Evolutionary conservation across 306 rosid genomes (phyloP).

Genomic region (Vachellia pachyceras): DNA sequence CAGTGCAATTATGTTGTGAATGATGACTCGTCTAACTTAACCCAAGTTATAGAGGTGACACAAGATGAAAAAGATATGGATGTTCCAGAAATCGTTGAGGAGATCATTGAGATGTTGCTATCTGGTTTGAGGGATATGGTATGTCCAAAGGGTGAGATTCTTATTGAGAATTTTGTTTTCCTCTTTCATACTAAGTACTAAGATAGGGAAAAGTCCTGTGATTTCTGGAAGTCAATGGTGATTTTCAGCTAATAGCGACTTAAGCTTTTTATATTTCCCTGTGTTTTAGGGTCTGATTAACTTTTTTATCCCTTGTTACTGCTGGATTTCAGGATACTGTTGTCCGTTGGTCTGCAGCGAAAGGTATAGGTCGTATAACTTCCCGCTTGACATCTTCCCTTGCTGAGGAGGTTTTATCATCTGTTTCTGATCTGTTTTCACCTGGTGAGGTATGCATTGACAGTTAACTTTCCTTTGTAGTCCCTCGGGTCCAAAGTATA

Average conservation of each 20-base stretch:
- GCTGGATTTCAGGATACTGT: conserved; percentile 77
- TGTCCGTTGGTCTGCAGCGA: conserved; percentile 99
- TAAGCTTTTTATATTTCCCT: conserved; percentile 32
- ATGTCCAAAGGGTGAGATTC: conserved; percentile 59
- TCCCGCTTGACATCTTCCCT: conserved; percentile 81
- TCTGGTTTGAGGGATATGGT: conserved; percentile 95
- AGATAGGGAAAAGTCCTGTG: conserved; percentile 20
- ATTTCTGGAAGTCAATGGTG: conserved; percentile 30
- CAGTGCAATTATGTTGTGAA: conserved; percentile 46
- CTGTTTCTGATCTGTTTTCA: conserved; percentile 90
- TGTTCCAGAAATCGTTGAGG: conserved; percentile 90
- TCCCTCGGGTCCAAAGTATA: too few species aligned
- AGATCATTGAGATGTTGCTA: conserved; percentile 91
- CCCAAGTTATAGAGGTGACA: conserved; percentile 43
- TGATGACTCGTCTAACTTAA: conserved; percentile 41
- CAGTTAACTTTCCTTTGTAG: conserved; percentile 33
- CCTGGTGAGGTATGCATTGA: conserved; percentile 77
- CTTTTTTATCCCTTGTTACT: conserved; percentile 24
- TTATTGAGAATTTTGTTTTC: conserved; percentile 43
- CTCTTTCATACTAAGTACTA: conserved; percentile 25
- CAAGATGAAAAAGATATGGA: conserved; percentile 91
- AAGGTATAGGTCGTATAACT: conserved; percentile 91
- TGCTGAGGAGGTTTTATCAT: conserved; percentile 87
- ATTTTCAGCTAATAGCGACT: conserved; percentile 23
- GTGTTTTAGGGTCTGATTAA: background rate